Conservation (phyloP, 192 early-diverging fungal species). For the Coemansia brasiliensis region DNA sequence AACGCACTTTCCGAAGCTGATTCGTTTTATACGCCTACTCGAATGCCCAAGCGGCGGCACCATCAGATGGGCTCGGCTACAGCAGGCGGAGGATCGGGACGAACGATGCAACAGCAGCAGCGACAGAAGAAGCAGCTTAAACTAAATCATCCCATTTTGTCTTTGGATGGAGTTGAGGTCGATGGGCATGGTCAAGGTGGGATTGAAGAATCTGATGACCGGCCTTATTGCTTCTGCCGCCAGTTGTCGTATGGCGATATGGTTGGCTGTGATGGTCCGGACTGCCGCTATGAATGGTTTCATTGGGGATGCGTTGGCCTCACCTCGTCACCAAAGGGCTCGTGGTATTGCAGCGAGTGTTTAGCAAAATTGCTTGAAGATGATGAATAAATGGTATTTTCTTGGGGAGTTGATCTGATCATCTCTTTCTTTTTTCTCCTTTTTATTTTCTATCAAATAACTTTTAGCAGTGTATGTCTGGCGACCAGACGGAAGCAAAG, state of each 20-base stretch:
- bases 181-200: slow-evolving; percentile 22
- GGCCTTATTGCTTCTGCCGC: slow-evolving; percentile 57
- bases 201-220: slow-evolving; percentile 56
- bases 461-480: slow-evolving; percentile 24
- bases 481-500: slow-evolving; percentile 3
- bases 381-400: slow-evolving; percentile 18
- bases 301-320: slow-evolving; percentile 61
- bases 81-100: not conserved
- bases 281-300: slow-evolving; percentile 60
- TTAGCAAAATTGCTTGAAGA: slow-evolving; percentile 44
- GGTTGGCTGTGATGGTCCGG: slow-evolving; percentile 55
- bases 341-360: slow-evolving; percentile 60
- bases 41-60: slow-evolving; percentile 35
- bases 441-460: slow-evolving; percentile 1
- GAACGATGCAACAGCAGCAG: not conserved
- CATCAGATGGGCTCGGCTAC: not conserved
- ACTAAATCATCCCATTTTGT: slow-evolving; percentile 34
- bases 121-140: slow-evolving; percentile 51
- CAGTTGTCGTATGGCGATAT: slow-evolving; percentile 60
- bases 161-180: slow-evolving; percentile 45
- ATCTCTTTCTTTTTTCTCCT: not conserved
- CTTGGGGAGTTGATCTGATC: not conserved
- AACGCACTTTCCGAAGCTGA: slow-evolving; percentile 13
- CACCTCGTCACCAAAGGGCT: slow-evolving; percentile 53
- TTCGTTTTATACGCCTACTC: slow-evolving; percentile 41